These are phyloP conservation scores for Graphilbum sp. DNA, from an alignment of 2,329 filamentous ascomycete genomes.

Conservation along the genomic window DNA sequence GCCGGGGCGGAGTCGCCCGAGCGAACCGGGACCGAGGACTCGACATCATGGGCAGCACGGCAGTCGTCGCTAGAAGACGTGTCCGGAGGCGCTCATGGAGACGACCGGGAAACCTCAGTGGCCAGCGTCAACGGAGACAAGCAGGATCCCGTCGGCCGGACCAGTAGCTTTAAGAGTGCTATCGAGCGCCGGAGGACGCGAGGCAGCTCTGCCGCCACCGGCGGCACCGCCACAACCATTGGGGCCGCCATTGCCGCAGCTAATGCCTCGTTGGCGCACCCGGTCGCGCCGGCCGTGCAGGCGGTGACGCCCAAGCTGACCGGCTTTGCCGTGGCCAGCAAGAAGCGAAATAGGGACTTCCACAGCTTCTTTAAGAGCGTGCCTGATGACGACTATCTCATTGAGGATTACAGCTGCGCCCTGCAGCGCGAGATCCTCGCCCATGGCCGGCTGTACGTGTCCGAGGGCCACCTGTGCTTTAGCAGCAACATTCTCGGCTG, in stretches of 20 bases:
- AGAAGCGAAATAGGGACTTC: constrained; percentile 91
- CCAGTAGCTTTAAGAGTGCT: constrained; percentile 50
- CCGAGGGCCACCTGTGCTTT: constrained; percentile 94
- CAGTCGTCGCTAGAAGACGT: constrained; percentile 35
- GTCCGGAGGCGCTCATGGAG: constrained; percentile 19
- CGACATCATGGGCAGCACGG: constrained; percentile 12
- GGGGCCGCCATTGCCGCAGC: constrained; percentile 57
- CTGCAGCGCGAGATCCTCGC: constrained; percentile 89
- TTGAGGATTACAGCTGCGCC: constrained; percentile 96
- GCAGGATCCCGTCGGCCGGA: constrained; percentile 33
- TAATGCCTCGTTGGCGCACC: constrained; percentile 51
- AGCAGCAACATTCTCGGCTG: constrained; percentile 98
- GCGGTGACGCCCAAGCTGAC: constrained; percentile 60
- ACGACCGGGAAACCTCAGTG: constrained; percentile 49
- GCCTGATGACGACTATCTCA: constrained; percentile 92
- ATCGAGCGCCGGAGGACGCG: constrained; percentile 51
- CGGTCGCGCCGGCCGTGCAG: constrained; percentile 24
- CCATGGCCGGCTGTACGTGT: constrained; percentile 87
- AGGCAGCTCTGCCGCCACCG: constrained; percentile 61
- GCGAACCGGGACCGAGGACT: constrained; percentile 4
- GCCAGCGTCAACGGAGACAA: constrained; percentile 51
- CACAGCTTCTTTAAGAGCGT: constrained; percentile 90
- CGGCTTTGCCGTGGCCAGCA: constrained; percentile 89
- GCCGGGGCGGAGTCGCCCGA: not conserved
- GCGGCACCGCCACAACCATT: constrained; percentile 42